Percentiles rank a stretch among this genome's conserved stretches.
Evolutionary conservation across 108 stramenopile species (phyloP).

Genomic region (Conticribra weissflogii): DNA sequence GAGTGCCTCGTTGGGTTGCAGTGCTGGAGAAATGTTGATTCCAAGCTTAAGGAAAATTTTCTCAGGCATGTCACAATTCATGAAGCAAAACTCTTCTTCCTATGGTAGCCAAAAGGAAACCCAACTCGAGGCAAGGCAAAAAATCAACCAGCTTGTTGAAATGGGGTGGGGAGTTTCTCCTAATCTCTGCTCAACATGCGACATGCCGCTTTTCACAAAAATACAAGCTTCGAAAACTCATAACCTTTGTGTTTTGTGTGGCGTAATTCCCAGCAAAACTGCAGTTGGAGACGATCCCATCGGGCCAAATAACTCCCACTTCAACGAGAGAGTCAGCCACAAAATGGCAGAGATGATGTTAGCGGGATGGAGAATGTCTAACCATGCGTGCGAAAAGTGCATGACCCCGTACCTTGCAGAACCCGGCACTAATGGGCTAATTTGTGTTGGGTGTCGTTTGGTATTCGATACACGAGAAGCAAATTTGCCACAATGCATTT

Average conservation of each 20-base stretch:
- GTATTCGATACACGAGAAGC: not conserved
- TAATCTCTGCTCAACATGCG: not conserved
- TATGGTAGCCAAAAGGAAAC: not conserved
- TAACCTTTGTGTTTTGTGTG: not conserved
- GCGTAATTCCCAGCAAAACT: not conserved
- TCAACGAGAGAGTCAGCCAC: not conserved
- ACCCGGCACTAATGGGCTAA: not conserved
- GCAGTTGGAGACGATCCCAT: not conserved
- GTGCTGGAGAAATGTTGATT: not conserved
- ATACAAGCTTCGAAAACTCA: not conserved
- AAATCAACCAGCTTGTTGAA: not conserved
- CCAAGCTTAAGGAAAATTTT: not conserved
- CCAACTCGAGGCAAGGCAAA: not conserved
- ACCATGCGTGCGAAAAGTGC: not conserved
- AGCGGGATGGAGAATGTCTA: not conserved
- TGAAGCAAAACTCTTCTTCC: not conserved
- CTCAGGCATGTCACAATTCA: not conserved
- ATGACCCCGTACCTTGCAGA: not conserved
- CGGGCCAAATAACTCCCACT: not conserved
- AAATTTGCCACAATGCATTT: not conserved
- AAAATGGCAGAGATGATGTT: not conserved
- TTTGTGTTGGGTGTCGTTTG: not conserved
- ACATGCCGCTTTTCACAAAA: not conserved
- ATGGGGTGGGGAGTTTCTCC: not conserved
- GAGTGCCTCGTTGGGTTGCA: not conserved